Conservation (phyloP, 148 eudicot species). For the Nepenthes gracilis region DNA sequence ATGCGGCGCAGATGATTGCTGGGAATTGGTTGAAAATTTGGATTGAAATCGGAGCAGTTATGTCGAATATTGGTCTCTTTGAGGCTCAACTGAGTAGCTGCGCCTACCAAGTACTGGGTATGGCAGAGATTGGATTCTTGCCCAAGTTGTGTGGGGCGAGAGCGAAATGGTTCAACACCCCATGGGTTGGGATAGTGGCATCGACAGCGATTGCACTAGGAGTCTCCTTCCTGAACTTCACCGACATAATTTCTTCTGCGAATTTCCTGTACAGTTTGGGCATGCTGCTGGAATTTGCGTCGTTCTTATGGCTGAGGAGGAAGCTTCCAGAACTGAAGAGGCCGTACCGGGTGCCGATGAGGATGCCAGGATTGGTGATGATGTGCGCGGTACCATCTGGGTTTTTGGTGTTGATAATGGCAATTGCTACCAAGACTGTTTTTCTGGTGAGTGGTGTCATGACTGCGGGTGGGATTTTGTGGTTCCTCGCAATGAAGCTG, state of each 20-base stretch:
- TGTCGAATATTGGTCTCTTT: slow-evolving; percentile 4
- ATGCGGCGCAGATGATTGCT: slow-evolving; percentile 6
- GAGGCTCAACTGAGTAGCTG: slow-evolving; percentile 11
- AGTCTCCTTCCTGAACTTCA: slow-evolving; percentile 5
- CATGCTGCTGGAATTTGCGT: slow-evolving; percentile 9
- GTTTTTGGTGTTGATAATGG: slow-evolving; percentile 19
- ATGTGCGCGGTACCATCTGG: slow-evolving; percentile 20
- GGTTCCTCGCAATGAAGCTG: slow-evolving; percentile 16
- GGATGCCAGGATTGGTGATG: slow-evolving; percentile 7
- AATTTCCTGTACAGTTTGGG: slow-evolving; percentile 12
- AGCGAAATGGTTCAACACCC: slow-evolving; percentile 10
- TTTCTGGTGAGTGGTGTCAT: slow-evolving; percentile 13
- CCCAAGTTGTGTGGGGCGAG: slow-evolving; percentile 5
- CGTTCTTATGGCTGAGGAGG: slow-evolving; percentile 7
- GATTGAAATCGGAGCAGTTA: slow-evolving; percentile 2
- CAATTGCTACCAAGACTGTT: slow-evolving; percentile 13
- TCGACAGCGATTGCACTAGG: slow-evolving; percentile 2
- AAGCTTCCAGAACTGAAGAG: slow-evolving; percentile 7
- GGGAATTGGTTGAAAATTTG: slow-evolving; percentile 10
- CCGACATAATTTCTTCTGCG: slow-evolving; percentile 2
- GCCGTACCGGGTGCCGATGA: slow-evolving; percentile 20
- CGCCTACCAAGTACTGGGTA: slow-evolving; percentile 11
- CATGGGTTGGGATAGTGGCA: slow-evolving; percentile 7
- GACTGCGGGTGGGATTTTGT: slow-evolving; percentile 13
- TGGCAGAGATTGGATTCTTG: slow-evolving; percentile 9